Evolutionary conservation across 2,329 filamentous ascomycete genomes (phyloP), one percentile per base, ranked within the genome.

Genomic region (Ophiostoma triangulosporum): DNA sequence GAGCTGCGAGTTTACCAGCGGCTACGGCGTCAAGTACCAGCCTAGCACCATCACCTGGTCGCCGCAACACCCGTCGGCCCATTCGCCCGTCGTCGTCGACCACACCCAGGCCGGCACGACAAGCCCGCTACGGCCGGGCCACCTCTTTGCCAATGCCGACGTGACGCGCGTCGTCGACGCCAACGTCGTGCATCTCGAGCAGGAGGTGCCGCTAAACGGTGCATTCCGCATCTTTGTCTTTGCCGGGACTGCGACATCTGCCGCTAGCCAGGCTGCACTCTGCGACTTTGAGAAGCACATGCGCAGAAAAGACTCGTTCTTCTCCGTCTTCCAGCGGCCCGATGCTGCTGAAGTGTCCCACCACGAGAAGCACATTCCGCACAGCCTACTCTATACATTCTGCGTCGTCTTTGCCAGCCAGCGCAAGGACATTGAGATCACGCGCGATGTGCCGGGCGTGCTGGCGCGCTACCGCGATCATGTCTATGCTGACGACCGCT

Each of bases 91-190:
- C 26, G 43, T 46, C 26, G 43, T 46, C 26, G 26, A 46, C 43
- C 26, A 46, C 43, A 31, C 93, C 64, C 76, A 86, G 55, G 78
- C 84, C 2, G 68, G 76, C 27, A 32, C 26, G 38, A 74, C 78
- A 31, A 80, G 76, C 32, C 85, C 78, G 56, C 73, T 93, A 57
- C 76, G 77, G 8, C 80, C 87, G 0, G 90, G 90, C 24, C 80
- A 86, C 36, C 78, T 90, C 35, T 78, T 95, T 62, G 80, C 78
- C 48, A 88, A 87, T 54, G 77, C 86, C 20, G 83, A 88, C 57
- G 90, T 95, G 11, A 95, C 88, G 1, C 80, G 90, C 49, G 86
- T 95, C 22, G 82, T 85, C 1, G 90, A 96, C 64, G 86, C 89
- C 64, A 95, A 95, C 67, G 82, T 88, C 5, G 88, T 95, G 1